Percentiles rank a stretch among this genome's conserved stretches.
These are phyloP conservation scores for Paraglomus occultum DNA, from an alignment of 192 early-diverging fungal species.

Conservation along the genomic window DNA sequence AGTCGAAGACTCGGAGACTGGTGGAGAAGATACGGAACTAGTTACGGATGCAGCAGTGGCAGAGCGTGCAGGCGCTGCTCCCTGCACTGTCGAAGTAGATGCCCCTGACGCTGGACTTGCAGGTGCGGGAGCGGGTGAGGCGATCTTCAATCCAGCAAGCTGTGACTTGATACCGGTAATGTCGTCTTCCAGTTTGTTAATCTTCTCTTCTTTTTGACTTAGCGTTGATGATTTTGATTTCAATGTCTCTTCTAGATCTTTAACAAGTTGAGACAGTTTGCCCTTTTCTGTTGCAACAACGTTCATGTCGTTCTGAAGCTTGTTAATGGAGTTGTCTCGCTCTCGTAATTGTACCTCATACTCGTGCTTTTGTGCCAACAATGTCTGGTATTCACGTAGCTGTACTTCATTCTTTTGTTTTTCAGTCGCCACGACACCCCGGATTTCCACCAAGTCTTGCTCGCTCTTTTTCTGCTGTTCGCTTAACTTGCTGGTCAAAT, in stretches of 20 bases:
- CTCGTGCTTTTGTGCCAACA: constrained; percentile 23
- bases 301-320: constrained; percentile 23
- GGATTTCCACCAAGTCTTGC: background rate
- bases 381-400: constrained; percentile 9
- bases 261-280: constrained; percentile 26
- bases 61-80: background rate
- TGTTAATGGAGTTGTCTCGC: constrained; percentile 22
- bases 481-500: background rate
- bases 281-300: constrained; percentile 28
- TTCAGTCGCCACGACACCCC: background rate
- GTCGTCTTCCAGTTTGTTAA: constrained; percentile 25
- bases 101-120: background rate
- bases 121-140: background rate
- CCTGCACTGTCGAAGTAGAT: background rate
- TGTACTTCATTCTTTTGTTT: constrained; percentile 24
- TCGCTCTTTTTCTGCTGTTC: background rate
- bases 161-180: constrained; percentile 28
- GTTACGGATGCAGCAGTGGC: background rate
- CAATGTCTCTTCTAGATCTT: constrained; percentile 28
- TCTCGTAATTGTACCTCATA: constrained; percentile 20
- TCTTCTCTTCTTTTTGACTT: constrained; percentile 29
- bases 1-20: background rate
- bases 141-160: constrained; percentile 16
- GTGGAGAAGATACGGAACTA: background rate
- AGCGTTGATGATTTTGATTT: constrained; percentile 26